These are phyloP conservation scores for Capsicum baccatum DNA, from an alignment of 257 asterid species.

Conservation along the genomic window DNA sequence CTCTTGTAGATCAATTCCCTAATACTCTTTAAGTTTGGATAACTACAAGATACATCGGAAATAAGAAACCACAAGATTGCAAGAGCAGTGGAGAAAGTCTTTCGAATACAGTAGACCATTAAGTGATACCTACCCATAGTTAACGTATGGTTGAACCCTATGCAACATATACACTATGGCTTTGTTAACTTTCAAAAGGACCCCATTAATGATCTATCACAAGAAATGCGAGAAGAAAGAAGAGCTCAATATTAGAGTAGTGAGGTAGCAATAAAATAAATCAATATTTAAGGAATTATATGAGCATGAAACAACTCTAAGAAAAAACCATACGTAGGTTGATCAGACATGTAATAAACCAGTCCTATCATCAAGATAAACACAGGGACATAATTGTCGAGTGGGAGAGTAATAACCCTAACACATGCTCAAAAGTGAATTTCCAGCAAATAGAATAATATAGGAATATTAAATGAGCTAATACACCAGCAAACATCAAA, in stretches of 20 bases:
- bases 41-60: constrained; percentile 34
- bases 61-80: background rate
- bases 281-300: too few relatives aligned
- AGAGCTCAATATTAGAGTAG: background rate
- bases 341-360: background rate
- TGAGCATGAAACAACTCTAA: background rate
- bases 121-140: constrained; percentile 48
- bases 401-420: background rate
- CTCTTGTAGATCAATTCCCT: constrained; percentile 21
- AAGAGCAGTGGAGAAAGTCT: background rate
- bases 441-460: too few relatives aligned
- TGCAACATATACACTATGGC: constrained; percentile 56
- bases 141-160: constrained; percentile 62
- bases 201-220: constrained; percentile 60
- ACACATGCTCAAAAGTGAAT: background rate
- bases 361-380: background rate
- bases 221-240: background rate
- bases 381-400: background rate
- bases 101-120: background rate
- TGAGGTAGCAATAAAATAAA: too few relatives aligned
- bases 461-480: background rate
- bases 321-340: background rate
- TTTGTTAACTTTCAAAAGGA: constrained; percentile 34
- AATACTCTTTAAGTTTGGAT: constrained; percentile 55
- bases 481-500: background rate